These are phyloP conservation scores for Penicillium expansum DNA, from an alignment of 2,329 filamentous ascomycete species.

Conservation along the genomic window DNA sequence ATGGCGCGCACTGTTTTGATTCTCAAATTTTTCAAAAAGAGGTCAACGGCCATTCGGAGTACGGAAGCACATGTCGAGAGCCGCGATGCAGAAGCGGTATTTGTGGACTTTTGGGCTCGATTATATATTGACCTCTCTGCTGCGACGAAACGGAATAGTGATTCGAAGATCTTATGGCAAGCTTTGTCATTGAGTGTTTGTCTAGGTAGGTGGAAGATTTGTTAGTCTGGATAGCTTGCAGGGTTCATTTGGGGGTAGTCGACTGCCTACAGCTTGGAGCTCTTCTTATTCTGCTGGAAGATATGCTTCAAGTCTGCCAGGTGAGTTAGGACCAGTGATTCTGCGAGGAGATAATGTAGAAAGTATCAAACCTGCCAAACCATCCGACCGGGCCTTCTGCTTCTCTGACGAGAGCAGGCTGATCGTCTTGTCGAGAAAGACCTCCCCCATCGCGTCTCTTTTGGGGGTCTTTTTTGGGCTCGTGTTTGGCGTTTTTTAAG, in stretches of 20 bases:
- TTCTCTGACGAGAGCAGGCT: conserved; percentile 44
- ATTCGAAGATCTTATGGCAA: conserved; percentile 79
- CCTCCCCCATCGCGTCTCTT: conserved; percentile 39
- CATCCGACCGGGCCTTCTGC: conserved; percentile 49
- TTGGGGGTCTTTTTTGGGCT: neutral
- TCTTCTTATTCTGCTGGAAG: conserved; percentile 52
- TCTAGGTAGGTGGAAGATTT: conserved; percentile 22
- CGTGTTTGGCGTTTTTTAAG: no score
- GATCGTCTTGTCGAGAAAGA: conserved; percentile 43
- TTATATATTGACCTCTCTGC: conserved; percentile 66
- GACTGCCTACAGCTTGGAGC: conserved; percentile 35
- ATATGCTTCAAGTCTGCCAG: conserved; percentile 54
- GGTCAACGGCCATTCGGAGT: conserved; percentile 68
- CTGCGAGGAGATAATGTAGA: neutral
- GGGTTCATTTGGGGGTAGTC: neutral
- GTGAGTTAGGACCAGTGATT: neutral
- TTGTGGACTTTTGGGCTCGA: conserved; percentile 53
- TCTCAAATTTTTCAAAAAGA: conserved; percentile 66
- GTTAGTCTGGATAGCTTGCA: conserved; percentile 11
- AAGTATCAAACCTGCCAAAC: conserved; percentile 45
- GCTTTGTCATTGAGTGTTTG: conserved; percentile 65
- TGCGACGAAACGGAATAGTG: conserved; percentile 70
- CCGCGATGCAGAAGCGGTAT: conserved; percentile 52
- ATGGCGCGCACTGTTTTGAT: conserved; percentile 75
- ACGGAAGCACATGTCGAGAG: conserved; percentile 69